A percentile compares a stretch with the other conserved stretches of the same genome.
These are phyloP conservation scores for Mycena galericulata DNA, from an alignment of 768 basidiomycete species.

Conservation along the genomic window DNA sequence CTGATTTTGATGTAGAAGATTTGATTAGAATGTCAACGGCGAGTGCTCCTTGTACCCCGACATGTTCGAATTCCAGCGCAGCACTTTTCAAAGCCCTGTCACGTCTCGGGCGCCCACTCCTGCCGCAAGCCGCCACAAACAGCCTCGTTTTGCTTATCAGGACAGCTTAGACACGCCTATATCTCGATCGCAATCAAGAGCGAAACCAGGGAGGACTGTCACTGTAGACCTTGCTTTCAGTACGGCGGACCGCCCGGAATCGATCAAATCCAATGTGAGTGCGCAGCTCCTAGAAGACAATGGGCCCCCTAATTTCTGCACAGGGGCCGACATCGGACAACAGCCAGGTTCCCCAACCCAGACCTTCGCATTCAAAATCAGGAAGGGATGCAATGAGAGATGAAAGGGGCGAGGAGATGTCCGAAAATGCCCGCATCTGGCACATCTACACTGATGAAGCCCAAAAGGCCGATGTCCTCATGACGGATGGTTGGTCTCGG, in stretches of 20 bases:
- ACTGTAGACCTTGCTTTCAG: slow-evolving; percentile 8
- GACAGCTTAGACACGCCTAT: slow-evolving; percentile 25
- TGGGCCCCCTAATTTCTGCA: background rate
- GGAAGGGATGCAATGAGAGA: slow-evolving; percentile 30
- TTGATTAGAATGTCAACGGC: too few species aligned
- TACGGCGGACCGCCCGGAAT: background rate
- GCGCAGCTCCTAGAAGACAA: background rate
- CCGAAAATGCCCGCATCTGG: slow-evolving; percentile 53
- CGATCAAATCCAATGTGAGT: slow-evolving; percentile 12
- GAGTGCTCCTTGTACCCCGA: too few species aligned
- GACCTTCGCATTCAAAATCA: background rate
- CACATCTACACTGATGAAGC: slow-evolving; percentile 57
- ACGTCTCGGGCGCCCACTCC: slow-evolving; percentile 25
- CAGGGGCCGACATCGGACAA: slow-evolving; percentile 23
- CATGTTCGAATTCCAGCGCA: slow-evolving; percentile 8
- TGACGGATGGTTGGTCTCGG: slow-evolving; percentile 54
- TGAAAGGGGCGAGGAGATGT: slow-evolving; percentile 49
- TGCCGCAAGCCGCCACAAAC: slow-evolving; percentile 6
- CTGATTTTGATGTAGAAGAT: too few species aligned
- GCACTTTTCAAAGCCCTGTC: slow-evolving; percentile 19
- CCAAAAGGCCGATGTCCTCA: slow-evolving; percentile 46
- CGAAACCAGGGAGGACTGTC: slow-evolving; percentile 24
- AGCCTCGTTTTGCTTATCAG: slow-evolving; percentile 25
- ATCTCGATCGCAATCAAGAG: slow-evolving; percentile 29
- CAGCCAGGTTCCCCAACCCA: slow-evolving; percentile 11